Evolutionary conservation across 2,329 filamentous ascomycete genomes (phyloP).

Genomic region (Apiospora phragmitis): DNA sequence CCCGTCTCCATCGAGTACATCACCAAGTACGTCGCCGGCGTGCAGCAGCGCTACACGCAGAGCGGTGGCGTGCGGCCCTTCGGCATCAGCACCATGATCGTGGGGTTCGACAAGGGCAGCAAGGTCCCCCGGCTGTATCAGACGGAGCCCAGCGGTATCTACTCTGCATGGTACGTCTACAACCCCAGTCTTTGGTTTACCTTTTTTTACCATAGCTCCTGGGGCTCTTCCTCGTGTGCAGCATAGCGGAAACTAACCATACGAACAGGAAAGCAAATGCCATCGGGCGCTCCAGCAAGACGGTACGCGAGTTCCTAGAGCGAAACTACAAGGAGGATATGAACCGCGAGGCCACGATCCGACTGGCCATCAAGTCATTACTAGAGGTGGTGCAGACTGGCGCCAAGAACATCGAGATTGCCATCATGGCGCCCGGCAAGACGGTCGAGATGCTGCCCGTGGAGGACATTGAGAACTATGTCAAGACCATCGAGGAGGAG

Average conservation of each 20-base stretch:
- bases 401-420: constrained; percentile 99
- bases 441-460: constrained; percentile 89
- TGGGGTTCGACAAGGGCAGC: constrained; percentile 96
- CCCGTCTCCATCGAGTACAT: constrained; percentile 99
- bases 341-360: constrained; percentile 94
- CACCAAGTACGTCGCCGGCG: constrained; percentile 96
- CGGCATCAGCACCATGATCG: constrained; percentile 95
- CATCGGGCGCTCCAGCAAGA: constrained; percentile 98
- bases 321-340: constrained; percentile 98
- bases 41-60: constrained; percentile 99
- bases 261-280: constrained; percentile 91
- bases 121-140: constrained; percentile 89
- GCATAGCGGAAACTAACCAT: constrained; percentile 12
- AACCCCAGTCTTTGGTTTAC: no score
- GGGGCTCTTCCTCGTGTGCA: background rate
- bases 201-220: no score
- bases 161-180: constrained; percentile 86
- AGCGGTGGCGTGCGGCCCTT: constrained; percentile 98
- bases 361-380: constrained; percentile 96
- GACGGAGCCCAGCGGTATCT: constrained; percentile 99
- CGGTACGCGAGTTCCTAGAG: constrained; percentile 96
- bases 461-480: constrained; percentile 94
- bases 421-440: constrained; percentile 94
- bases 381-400: constrained; percentile 98
- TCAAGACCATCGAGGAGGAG: constrained; percentile 98